phyloP scores from a whole-genome alignment of 2,329 filamentous ascomycete species.

The Xylariomycetidae sp. region DNA sequence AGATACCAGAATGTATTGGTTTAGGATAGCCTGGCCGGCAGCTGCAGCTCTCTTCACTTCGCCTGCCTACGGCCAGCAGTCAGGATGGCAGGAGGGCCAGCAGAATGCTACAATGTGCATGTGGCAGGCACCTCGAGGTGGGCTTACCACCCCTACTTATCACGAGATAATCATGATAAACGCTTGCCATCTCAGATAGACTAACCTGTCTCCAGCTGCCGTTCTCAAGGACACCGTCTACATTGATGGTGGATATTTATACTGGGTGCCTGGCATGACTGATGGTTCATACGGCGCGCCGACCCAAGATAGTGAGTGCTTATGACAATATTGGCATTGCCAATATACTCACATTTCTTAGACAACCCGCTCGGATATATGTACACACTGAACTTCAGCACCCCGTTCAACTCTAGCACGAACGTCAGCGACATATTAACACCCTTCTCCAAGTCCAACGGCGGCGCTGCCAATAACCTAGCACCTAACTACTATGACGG shows the following conservation, averaged over 20 bases:
- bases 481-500: slow-evolving; percentile 58
- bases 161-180: slow-evolving; percentile 2
- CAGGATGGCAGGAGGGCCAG: slow-evolving; percentile 46
- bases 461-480: slow-evolving; percentile 43
- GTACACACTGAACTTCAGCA: slow-evolving; percentile 55
- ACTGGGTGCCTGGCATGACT: slow-evolving; percentile 46
- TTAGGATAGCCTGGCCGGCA: slow-evolving; percentile 21
- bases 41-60: slow-evolving; percentile 24
- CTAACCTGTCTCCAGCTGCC: slow-evolving; percentile 36
- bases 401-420: slow-evolving; percentile 45
- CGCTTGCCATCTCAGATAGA: slow-evolving; percentile 13
- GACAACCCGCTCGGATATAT: slow-evolving; percentile 49
- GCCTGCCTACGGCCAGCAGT: slow-evolving; percentile 35
- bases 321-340: not conserved
- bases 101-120: slow-evolving; percentile 55
- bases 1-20: slow-evolving; percentile 24
- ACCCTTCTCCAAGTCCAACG: slow-evolving; percentile 41
- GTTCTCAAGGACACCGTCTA: slow-evolving; percentile 59
- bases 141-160: slow-evolving; percentile 19
- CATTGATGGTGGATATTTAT: slow-evolving; percentile 57
- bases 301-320: slow-evolving; percentile 37
- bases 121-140: slow-evolving; percentile 43
- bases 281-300: slow-evolving; percentile 34
- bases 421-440: slow-evolving; percentile 52
- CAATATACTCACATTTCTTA: slow-evolving; percentile 23